phyloP scores from a whole-genome alignment of 140 eudicot species.

The Erigeron philadelphicus region DNA sequence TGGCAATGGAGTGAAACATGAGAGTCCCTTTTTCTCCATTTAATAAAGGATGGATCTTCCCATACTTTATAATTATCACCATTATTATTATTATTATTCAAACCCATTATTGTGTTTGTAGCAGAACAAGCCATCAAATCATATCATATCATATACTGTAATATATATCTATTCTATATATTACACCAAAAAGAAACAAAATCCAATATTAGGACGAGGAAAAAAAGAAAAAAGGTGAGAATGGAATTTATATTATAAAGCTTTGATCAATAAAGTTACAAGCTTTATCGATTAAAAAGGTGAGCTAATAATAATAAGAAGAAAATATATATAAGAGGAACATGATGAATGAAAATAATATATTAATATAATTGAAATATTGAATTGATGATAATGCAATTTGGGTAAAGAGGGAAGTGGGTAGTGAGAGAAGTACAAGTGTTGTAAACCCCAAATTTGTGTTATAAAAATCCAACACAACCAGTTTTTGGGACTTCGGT shows the following conservation, averaged over 20 bases:
- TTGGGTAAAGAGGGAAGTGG: constrained; percentile 28
- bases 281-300: neutral
- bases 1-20: constrained; percentile 86
- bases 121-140: constrained; percentile 28
- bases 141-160: too few relatives aligned
- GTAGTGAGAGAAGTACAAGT: constrained; percentile 13
- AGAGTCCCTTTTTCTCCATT: constrained; percentile 94
- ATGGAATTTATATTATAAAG: neutral
- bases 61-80: constrained; percentile 47
- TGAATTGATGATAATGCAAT: neutral
- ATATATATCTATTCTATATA: neutral
- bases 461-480: constrained; percentile 20
- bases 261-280: neutral
- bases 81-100: constrained; percentile 29
- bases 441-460: constrained; percentile 37
- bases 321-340: neutral
- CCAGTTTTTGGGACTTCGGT: neutral
- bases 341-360: neutral
- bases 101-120: constrained; percentile 19
- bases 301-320: neutral
- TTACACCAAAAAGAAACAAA: neutral
- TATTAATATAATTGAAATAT: too few relatives aligned
- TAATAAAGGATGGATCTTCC: constrained; percentile 84
- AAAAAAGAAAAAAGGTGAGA: neutral
- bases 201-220: neutral